Base-by-base conservation (phyloP, 2,329 filamentous ascomycete genomes). In the Epichloe gansuensis region DNA sequence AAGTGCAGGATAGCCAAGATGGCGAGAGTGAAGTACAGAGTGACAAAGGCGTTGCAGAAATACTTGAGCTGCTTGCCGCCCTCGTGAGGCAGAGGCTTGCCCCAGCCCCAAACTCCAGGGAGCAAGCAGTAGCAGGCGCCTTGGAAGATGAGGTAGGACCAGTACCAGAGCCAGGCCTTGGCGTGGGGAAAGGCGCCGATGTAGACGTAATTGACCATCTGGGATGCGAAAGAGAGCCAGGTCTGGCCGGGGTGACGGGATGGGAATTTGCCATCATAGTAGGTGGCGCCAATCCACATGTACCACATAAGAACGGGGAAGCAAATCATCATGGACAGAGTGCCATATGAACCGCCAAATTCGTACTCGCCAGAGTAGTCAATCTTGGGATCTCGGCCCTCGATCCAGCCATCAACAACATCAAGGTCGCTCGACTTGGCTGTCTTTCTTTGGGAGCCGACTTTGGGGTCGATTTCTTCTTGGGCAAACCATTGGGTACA, bases 291-390 rank as follows among this genome's bases (percentile, higher is more conserved):
- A 68, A 95, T 84, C 91, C 91, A 97, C 91, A 98, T 95, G 73
- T 96, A 97, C 79, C 88, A 96, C 91, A 97, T 97, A 61, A 98
- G 78, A 39, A 84, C 57, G n/a, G 93, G 93, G 70, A 97, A 98
- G 46, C 86, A 82, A 57, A 90, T 77, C 89, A 97, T 97, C 81
- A 96, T 90, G 59, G 80, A 74, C 15, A 79, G 71, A 43, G 91
- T 85, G 52, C 93, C 91, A n/a, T 78, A 66, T 3, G 88, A 83
- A 54, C 93, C 93, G 57, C 91, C 91, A 65, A 97, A 98, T 66
- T 98, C 94, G 60, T 81, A 78, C 57, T 78, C 73, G 57, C 77
- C 80, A 2, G 80, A 82, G 62, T 77, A 72, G 69, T 86, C 82
- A 53, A 85, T 60, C 67, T 77, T 83, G 61, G 76, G 78, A 60